Evolutionary conservation across 768 basidiomycete species (phyloP).

Genomic region (Xerocomus spinulosus): DNA sequence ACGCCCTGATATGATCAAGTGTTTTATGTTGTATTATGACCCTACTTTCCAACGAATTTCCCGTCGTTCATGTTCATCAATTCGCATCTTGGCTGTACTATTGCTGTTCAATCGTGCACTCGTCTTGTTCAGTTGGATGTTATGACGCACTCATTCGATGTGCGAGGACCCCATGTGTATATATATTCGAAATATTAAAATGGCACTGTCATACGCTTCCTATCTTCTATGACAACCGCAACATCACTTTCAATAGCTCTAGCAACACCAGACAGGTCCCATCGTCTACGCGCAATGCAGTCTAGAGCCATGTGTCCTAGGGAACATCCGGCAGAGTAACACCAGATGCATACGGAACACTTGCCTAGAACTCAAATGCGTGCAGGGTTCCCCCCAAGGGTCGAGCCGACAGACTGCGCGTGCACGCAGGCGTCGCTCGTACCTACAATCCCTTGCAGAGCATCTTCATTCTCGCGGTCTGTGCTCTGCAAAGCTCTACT

Average conservation of each 20-base stretch:
- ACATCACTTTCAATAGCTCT: not conserved
- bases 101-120: not conserved
- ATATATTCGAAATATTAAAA: not conserved
- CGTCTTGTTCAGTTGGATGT: not conserved
- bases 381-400: too few species aligned
- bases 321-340: not conserved
- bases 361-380: not conserved
- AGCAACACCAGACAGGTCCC: not conserved
- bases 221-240: not conserved
- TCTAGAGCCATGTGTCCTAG: not conserved
- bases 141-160: not conserved
- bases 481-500: constrained; percentile 67
- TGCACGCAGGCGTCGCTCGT: not conserved
- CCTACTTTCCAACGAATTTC: not conserved
- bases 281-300: not conserved
- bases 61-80: too few species aligned
- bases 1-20: not conserved
- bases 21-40: not conserved
- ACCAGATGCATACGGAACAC: not conserved
- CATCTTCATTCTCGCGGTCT: constrained; percentile 64
- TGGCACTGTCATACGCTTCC: not conserved
- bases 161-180: not conserved
- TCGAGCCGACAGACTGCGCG: not conserved
- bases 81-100: not conserved
- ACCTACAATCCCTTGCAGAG: constrained; percentile 60